phyloP scores from a whole-genome alignment of 768 basidiomycete species.

The Leccinum fibrillosum region DNA sequence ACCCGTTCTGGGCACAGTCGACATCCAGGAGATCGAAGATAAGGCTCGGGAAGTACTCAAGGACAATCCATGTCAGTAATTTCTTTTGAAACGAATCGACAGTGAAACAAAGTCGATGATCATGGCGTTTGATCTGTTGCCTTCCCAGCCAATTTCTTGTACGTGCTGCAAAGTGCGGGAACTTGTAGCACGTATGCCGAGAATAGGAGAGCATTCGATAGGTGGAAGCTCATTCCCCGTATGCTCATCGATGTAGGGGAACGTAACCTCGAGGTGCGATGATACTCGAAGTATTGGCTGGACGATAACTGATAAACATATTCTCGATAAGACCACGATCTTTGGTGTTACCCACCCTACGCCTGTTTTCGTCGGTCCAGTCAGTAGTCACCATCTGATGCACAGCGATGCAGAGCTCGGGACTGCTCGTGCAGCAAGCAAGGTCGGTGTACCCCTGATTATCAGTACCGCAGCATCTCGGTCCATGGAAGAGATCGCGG shows the following conservation, averaged over 20 bases:
- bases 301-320: background rate
- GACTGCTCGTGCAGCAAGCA: constrained; percentile 41
- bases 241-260: constrained; percentile 51
- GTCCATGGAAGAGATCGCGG: constrained; percentile 48
- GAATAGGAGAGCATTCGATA: constrained; percentile 58
- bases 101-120: background rate
- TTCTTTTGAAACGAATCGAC: background rate
- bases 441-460: constrained; percentile 42
- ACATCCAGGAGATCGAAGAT: constrained; percentile 59
- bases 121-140: background rate
- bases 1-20: constrained; percentile 51
- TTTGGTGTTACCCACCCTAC: constrained; percentile 41
- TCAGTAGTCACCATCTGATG: constrained; percentile 55
- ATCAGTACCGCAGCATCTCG: constrained; percentile 35
- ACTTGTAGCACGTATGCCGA: constrained; percentile 57
- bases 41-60: constrained; percentile 61
- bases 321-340: constrained; percentile 51
- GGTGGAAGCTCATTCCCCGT: constrained; percentile 54
- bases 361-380: constrained; percentile 53
- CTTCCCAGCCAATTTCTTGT: constrained; percentile 57
- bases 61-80: constrained; percentile 45
- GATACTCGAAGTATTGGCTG: background rate
- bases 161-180: constrained; percentile 71
- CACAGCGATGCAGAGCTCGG: constrained; percentile 42
- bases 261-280: constrained; percentile 47